Evolutionary conservation across 495 filamentous ascomycete species (phyloP).

Genomic region (Pseudomonodictys pantanalensis): DNA sequence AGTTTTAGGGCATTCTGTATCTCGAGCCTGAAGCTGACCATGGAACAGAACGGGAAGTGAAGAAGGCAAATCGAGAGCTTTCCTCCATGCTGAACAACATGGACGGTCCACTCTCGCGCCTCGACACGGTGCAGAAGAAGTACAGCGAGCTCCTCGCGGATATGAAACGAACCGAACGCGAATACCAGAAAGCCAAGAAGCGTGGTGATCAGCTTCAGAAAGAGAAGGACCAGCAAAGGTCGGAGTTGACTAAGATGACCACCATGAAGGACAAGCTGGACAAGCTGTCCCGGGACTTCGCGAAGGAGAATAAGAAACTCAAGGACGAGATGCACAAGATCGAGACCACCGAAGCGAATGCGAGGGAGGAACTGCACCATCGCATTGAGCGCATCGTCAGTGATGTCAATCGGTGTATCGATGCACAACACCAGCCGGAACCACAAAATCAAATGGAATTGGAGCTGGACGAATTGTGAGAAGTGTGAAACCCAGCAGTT

Average conservation of each 20-base stretch:
- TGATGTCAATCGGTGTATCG: constrained; percentile 77
- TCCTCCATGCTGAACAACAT: constrained; percentile 76
- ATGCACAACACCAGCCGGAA: constrained; percentile 53
- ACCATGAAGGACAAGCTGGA: constrained; percentile 91
- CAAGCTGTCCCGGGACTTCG: constrained; percentile 87
- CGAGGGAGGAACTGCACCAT: constrained; percentile 79
- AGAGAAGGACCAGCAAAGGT: constrained; percentile 84
- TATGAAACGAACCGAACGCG: constrained; percentile 91
- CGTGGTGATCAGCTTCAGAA: constrained; percentile 92
- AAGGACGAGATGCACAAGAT: constrained; percentile 94
- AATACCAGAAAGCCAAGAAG: constrained; percentile 93
- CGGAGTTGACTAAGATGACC: constrained; percentile 81
- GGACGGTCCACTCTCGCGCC: constrained; percentile 66
- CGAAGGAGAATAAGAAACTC: constrained; percentile 93
- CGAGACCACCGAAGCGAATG: constrained; percentile 75
- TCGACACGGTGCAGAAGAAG: constrained; percentile 84
- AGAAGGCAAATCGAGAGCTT: constrained; percentile 88
- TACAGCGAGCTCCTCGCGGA: constrained; percentile 87
- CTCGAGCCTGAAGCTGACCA: no score
- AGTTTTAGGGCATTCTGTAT: no score
- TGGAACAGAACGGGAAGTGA: constrained; percentile 78
- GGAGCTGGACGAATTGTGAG: constrained; percentile 84
- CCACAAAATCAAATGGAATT: constrained; percentile 55
- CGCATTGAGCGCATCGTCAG: constrained; percentile 70
- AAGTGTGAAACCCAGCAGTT: not conserved